Evolutionary conservation across 345 rosid species (phyloP).

Genomic region (Turritis glabra): DNA sequence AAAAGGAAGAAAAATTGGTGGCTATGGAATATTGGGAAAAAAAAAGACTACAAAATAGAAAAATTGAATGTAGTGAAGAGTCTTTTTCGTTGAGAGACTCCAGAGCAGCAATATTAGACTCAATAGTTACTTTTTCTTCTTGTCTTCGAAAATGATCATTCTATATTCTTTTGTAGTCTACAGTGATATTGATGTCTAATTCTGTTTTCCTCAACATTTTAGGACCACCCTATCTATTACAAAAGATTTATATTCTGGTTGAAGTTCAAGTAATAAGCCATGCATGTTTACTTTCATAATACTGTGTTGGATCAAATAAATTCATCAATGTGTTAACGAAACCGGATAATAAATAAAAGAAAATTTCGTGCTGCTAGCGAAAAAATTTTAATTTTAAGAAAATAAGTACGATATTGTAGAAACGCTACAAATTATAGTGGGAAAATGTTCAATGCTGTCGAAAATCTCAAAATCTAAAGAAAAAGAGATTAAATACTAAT

Average conservation of each 20-base stretch:
- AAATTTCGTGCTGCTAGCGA: too few relatives aligned
- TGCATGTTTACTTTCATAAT: neutral
- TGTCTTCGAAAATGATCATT: neutral
- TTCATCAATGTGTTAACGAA: neutral
- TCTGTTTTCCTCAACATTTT: neutral
- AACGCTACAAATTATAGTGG: neutral
- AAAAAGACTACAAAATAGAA: conserved; percentile 1
- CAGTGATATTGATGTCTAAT: neutral
- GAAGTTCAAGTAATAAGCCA: neutral
- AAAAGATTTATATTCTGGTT: neutral
- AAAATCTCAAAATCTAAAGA: too few relatives aligned
- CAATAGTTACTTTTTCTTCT: conserved; percentile 10
- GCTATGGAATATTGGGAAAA: neutral
- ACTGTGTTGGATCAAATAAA: neutral
- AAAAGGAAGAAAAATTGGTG: neutral
- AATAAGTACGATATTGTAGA: neutral
- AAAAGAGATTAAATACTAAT: too few relatives aligned
- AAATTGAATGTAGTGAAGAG: conserved; percentile 14
- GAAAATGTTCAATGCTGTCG: neutral
- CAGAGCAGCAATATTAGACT: conserved; percentile 33
- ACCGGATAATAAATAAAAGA: too few relatives aligned
- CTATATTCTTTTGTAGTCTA: neutral
- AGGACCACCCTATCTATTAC: neutral
- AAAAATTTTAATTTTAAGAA: neutral
- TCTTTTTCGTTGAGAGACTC: conserved; percentile 16